These are phyloP conservation scores for Pyrus communis DNA, from an alignment of 306 rosid species.

Conservation along the genomic window DNA sequence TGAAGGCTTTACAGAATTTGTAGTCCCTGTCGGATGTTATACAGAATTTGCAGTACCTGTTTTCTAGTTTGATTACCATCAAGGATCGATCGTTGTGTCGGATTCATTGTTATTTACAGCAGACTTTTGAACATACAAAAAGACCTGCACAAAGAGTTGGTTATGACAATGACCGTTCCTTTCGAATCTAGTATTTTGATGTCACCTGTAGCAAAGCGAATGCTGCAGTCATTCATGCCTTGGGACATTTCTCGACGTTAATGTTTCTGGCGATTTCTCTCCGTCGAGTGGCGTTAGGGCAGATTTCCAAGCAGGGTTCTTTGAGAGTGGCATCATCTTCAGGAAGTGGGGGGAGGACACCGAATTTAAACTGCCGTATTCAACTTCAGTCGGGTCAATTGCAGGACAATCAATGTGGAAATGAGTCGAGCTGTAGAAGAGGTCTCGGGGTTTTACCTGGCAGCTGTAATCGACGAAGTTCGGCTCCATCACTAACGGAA, in stretches of 20 bases:
- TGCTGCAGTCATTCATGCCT: conserved; percentile 28
- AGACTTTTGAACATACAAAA: no score
- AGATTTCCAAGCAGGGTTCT: conserved; percentile 77
- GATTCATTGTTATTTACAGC: no score
- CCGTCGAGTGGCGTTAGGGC: conserved; percentile 58
- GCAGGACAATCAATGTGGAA: not conserved
- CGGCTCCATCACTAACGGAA: conserved; percentile 85
- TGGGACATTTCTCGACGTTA: conserved; percentile 46
- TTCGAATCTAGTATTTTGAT: no score
- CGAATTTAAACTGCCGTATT: conserved; percentile 73
- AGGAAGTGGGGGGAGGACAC: conserved; percentile 59
- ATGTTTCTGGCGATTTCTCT: conserved; percentile 30
- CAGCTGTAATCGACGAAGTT: conserved; percentile 79
- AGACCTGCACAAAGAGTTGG: no score
- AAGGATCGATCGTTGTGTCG: not conserved
- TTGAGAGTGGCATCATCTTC: conserved; percentile 56
- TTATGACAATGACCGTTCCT: no score
- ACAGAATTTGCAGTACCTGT: not conserved
- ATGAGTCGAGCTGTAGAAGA: not conserved
- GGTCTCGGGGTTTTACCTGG: conserved; percentile 45
- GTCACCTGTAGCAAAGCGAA: not conserved
- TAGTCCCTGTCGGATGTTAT: no score
- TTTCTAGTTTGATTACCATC: not conserved
- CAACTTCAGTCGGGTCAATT: not conserved
- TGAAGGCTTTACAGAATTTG: not conserved